A percentile compares a stretch with the other conserved stretches of the same genome.
Conservation (phyloP, 352 stramenopile genomes). For the Globisporangium solare region DNA sequence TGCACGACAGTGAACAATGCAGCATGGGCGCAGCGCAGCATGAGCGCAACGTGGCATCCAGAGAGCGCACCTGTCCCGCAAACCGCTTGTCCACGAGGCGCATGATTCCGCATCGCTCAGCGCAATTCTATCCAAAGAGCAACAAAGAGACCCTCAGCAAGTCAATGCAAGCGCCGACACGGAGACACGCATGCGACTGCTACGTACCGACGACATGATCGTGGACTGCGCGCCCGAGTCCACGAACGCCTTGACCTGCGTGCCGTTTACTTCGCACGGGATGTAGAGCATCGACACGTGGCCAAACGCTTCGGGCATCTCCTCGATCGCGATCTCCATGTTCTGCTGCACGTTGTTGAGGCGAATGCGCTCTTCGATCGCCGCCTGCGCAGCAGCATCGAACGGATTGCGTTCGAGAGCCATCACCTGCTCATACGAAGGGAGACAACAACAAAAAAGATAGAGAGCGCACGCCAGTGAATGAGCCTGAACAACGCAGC, state of each 20-base stretch:
- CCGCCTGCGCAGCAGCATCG: conserved; percentile 62
- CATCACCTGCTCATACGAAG: conserved; percentile 17
- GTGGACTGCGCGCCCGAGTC: conserved; percentile 89
- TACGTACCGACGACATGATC: conserved; percentile 88
- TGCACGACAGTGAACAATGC: background rate
- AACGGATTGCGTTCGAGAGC: conserved; percentile 74
- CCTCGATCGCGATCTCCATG: conserved; percentile 87
- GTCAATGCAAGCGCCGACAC: background rate
- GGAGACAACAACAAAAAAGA: too few species aligned
- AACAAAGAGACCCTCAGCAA: conserved; percentile 4
- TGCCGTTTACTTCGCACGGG: conserved; percentile 75
- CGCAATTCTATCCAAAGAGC: conserved; percentile 50
- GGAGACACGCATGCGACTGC: too few species aligned
- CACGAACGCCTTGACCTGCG: conserved; percentile 87
- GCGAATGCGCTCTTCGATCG: conserved; percentile 84
- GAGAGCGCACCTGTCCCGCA: conserved; percentile 65
- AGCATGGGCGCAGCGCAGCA: background rate
- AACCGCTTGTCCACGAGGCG: conserved; percentile 85
- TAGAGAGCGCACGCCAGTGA: too few species aligned
- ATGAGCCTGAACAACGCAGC: too few species aligned
- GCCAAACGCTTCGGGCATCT: conserved; percentile 85
- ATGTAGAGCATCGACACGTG: conserved; percentile 90
- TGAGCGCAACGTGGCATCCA: background rate
- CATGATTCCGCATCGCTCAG: conserved; percentile 89
- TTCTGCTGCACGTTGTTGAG: conserved; percentile 85